Conservation (phyloP, 371 early-diverging fungal species). For the Mortierella sp. region DNA sequence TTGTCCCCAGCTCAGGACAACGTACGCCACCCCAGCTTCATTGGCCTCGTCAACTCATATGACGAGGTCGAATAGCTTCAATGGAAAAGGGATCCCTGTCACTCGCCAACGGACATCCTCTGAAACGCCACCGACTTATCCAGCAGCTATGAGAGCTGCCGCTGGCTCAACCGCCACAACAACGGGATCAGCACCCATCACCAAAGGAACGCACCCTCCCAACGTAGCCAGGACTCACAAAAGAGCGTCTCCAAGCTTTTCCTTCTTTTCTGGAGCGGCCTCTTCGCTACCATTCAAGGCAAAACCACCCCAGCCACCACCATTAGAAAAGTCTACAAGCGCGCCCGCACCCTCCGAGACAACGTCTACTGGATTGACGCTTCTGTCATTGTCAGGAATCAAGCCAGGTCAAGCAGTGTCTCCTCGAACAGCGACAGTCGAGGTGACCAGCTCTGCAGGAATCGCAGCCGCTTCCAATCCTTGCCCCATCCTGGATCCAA, state of each 20-base stretch:
- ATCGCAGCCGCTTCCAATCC: constrained; percentile 22
- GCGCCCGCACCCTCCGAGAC: constrained; percentile 25
- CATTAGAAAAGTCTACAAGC: constrained; percentile 32
- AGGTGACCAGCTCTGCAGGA: constrained; percentile 40
- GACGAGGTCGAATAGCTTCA: constrained; percentile 54
- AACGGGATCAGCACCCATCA: background rate
- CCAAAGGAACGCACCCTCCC: constrained; percentile 17
- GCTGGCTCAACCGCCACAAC: constrained; percentile 1
- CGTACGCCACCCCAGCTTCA: constrained; percentile 1
- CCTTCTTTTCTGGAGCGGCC: constrained; percentile 43
- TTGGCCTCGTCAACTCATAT: constrained; percentile 22
- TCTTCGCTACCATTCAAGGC: constrained; percentile 46
- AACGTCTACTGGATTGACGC: constrained; percentile 17
- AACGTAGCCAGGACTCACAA: constrained; percentile 32
- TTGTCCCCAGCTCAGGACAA: constrained; percentile 40
- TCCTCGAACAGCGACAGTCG: constrained; percentile 40
- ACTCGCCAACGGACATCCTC: constrained; percentile 48
- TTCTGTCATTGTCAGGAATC: constrained; percentile 46
- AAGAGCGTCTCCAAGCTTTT: constrained; percentile 50
- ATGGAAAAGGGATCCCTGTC: constrained; percentile 25
- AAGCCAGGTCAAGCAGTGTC: constrained; percentile 40
- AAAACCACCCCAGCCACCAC: constrained; percentile 36
- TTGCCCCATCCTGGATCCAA: background rate
- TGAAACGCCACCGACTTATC: constrained; percentile 53
- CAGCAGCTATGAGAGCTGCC: constrained; percentile 28